phyloP scores from a whole-genome alignment of 768 basidiomycete species.

The Serendipita vermifera region DNA sequence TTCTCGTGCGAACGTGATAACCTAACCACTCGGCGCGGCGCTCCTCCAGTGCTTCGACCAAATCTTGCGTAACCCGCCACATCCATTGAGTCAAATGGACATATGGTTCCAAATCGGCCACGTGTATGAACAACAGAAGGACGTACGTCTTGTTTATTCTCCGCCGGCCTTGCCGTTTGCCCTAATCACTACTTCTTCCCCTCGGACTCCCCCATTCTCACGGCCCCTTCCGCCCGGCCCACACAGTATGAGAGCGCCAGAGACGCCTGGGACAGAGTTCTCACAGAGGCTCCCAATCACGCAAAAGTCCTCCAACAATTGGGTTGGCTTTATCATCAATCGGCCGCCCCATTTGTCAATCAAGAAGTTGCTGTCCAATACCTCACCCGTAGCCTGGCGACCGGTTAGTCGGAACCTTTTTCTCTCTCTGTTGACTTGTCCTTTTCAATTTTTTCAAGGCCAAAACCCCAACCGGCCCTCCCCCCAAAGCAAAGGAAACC shows the following conservation, averaged over 20 bases:
- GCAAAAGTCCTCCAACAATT: conserved; percentile 97
- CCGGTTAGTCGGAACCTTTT: conserved; percentile 43
- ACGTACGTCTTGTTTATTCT: conserved; percentile 35
- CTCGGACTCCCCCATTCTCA: not conserved
- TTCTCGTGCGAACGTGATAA: not conserved
- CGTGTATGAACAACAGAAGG: conserved; percentile 94
- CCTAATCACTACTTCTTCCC: not conserved
- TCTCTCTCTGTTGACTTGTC: not conserved
- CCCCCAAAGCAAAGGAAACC: not conserved
- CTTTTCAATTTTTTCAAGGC: too few relatives aligned
- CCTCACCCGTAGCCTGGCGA: conserved; percentile 88
- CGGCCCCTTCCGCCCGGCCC: not conserved
- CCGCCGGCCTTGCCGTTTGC: not conserved
- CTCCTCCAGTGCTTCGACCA: conserved; percentile 68
- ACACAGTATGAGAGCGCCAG: conserved; percentile 73
- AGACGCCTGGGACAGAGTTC: conserved; percentile 92
- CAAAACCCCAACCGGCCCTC: too few relatives aligned
- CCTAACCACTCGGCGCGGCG: not conserved
- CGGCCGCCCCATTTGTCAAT: conserved; percentile 88
- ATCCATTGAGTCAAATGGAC: conserved; percentile 89
- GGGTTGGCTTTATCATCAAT: conserved; percentile 95
- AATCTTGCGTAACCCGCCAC: conserved; percentile 90
- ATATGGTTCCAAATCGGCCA: conserved; percentile 99
- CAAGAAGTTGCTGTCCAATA: conserved; percentile 90
- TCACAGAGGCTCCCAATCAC: conserved; percentile 83